A percentile compares a stretch with the other conserved stretches of the same genome.
These are phyloP conservation scores for Lactarius quietus DNA, from an alignment of 768 basidiomycete genomes.

Conservation along the genomic window DNA sequence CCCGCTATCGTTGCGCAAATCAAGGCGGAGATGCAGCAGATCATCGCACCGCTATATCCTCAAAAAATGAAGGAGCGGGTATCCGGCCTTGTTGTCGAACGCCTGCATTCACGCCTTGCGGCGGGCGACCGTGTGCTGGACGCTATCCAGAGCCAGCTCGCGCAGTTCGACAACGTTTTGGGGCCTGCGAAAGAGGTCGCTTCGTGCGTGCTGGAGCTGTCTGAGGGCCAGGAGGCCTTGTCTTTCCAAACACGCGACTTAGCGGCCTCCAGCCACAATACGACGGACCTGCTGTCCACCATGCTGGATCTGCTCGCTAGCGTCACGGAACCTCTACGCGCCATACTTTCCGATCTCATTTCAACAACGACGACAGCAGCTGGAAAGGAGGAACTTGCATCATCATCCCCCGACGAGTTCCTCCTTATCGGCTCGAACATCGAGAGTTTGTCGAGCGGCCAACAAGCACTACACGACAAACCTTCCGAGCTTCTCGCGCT, in stretches of 20 bases:
- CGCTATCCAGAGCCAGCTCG: slow-evolving; percentile 49
- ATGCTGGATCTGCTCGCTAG: slow-evolving; percentile 47
- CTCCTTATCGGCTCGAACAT: slow-evolving; percentile 43
- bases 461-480: slow-evolving; percentile 46
- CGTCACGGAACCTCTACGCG: slow-evolving; percentile 43
- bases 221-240: slow-evolving; percentile 41
- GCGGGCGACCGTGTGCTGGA: slow-evolving; percentile 74
- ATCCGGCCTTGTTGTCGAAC: slow-evolving; percentile 82
- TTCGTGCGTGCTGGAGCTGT: slow-evolving; percentile 40
- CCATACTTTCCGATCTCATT: slow-evolving; percentile 29
- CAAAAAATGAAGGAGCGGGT: slow-evolving; percentile 89
- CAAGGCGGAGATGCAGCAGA: slow-evolving; percentile 62
- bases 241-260: slow-evolving; percentile 39
- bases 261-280: slow-evolving; percentile 29
- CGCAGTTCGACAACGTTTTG: slow-evolving; percentile 47
- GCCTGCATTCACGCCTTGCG: slow-evolving; percentile 74
- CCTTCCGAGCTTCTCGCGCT: slow-evolving; percentile 48
- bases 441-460: slow-evolving; percentile 50
- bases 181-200: slow-evolving; percentile 42
- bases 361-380: slow-evolving; percentile 22
- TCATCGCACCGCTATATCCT: slow-evolving; percentile 73
- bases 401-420: slow-evolving; percentile 32
- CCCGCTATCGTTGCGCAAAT: slow-evolving; percentile 56
- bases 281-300: slow-evolving; percentile 38
- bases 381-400: slow-evolving; percentile 26